Evolutionary conservation across 805 yeast genomes (phyloP), one percentile per base, ranked within the genome.

Genomic region (Candida broadrunensis): DNA sequence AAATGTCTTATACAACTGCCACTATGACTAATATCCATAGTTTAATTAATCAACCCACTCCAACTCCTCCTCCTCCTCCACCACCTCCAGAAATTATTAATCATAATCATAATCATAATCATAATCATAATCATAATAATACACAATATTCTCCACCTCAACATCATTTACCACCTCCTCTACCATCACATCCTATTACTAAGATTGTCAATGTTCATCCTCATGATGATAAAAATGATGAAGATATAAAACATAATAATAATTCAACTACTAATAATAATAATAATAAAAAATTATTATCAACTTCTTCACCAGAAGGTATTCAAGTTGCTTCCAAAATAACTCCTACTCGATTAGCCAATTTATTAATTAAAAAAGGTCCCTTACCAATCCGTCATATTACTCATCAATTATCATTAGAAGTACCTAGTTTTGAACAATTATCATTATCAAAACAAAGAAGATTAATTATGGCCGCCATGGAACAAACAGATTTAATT

Each of bases 321-420:
- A 76, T 88, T 36, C 90, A 88, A 7, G 93, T 93, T 7, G 96
- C 96, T 3, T 75, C 85, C 35, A 78, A 83, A 50, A 89, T 89
- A 20, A 88, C 96, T 0, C 85, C 96, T 5, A 78, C 82, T 37
- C 75, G 88, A 51, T 67, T 89, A 42, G 87, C 95, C 17, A 75
- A 74, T 25, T 63, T 90, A 39, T 70, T 89, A 41, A 63, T 80
- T 32, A 62, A 76, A 27, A 85, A 85, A 47, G 97, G 97, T 5
- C 97, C 97, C 1, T 65, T 88, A 48, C 95, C 97, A 8, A 90
- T 90, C 46, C 80, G 97, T 47, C 90, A 86, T 60, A 83, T 90
- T 48, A 90, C 97, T 2, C 76, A 83, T 30, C 89, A 87, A 49
- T 68, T 90, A 39, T 77, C 88, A 11, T 53, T 71, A 6, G 88